A percentile compares a stretch with the other conserved stretches of the same genome.
Conservation (phyloP, 768 basidiomycete genomes). For the Boletus pseudopeckii region DNA sequence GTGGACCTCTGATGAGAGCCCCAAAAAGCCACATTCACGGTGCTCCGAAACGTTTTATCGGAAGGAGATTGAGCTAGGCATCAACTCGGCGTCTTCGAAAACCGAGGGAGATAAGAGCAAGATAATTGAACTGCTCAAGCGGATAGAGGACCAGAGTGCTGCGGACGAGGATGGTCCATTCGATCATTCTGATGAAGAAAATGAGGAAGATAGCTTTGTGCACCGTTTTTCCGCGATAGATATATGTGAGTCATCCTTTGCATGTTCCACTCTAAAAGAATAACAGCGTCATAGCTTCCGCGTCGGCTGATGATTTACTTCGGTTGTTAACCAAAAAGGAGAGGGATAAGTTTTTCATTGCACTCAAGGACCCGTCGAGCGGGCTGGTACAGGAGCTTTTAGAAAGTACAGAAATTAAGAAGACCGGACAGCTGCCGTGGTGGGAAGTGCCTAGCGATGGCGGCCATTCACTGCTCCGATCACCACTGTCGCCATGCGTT, state of each 20-base stretch:
- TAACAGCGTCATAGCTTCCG: conserved; percentile 40
- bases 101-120: conserved; percentile 53
- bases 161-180: conserved; percentile 35
- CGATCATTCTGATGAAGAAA: conserved; percentile 36
- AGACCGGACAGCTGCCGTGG: conserved; percentile 61
- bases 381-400: conserved; percentile 59
- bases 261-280: background rate
- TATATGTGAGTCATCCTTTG: conserved; percentile 45
- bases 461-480: background rate
- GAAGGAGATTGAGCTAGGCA: conserved; percentile 64
- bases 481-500: background rate
- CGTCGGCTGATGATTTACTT: conserved; percentile 59
- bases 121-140: conserved; percentile 70
- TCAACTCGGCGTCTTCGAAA: conserved; percentile 53
- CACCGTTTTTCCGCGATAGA: conserved; percentile 54
- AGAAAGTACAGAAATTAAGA: conserved; percentile 51
- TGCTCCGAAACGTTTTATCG: conserved; percentile 85
- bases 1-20: background rate
- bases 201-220: conserved; percentile 44
- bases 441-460: conserved; percentile 49
- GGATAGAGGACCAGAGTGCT: conserved; percentile 61
- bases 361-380: conserved; percentile 59
- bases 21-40: conserved; percentile 50
- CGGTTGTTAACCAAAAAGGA: conserved; percentile 57
- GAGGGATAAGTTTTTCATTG: conserved; percentile 54